phyloP scores from a whole-genome alignment of 2,329 filamentous ascomycete species.

The Aspergillus costaricaensis region DNA sequence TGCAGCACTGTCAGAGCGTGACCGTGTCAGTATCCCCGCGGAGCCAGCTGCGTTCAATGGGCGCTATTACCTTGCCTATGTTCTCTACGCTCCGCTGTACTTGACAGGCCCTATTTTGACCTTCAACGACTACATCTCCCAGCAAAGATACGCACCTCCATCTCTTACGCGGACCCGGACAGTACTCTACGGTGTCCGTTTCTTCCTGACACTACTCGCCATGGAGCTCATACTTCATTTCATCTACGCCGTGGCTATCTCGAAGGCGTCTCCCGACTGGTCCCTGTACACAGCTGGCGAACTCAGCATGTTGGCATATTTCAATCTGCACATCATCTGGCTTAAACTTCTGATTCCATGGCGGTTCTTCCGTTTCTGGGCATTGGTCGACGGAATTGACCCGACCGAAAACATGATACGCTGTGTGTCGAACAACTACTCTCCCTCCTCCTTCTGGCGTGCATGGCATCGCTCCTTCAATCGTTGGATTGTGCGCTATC shows the following conservation, averaged over 20 bases:
- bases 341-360: slow-evolving; percentile 93
- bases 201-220: slow-evolving; percentile 73
- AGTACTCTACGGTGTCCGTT: slow-evolving; percentile 78
- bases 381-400: slow-evolving; percentile 84
- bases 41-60: slow-evolving; percentile 70
- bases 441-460: slow-evolving; percentile 88
- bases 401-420: slow-evolving; percentile 98
- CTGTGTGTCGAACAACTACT: slow-evolving; percentile 94
- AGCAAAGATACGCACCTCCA: slow-evolving; percentile 71
- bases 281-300: slow-evolving; percentile 80
- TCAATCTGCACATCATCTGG: slow-evolving; percentile 98
- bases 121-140: slow-evolving; percentile 96
- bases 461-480: slow-evolving; percentile 96
- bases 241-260: slow-evolving; percentile 91
- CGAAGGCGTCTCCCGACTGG: slow-evolving; percentile 79
- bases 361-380: slow-evolving; percentile 99
- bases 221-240: slow-evolving; percentile 94
- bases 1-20: slow-evolving; percentile 80
- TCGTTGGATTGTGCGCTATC: slow-evolving; percentile 89
- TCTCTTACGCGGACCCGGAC: slow-evolving; percentile 72
- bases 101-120: slow-evolving; percentile 90
- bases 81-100: slow-evolving; percentile 90
- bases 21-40: slow-evolving; percentile 78
- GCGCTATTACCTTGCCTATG: slow-evolving; percentile 85
- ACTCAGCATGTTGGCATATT: slow-evolving; percentile 85